Percentiles rank a stretch among this genome's conserved stretches.
These are phyloP conservation scores for Xylariales sp. DNA, from an alignment of 2,329 filamentous ascomycete genomes.

Conservation along the genomic window DNA sequence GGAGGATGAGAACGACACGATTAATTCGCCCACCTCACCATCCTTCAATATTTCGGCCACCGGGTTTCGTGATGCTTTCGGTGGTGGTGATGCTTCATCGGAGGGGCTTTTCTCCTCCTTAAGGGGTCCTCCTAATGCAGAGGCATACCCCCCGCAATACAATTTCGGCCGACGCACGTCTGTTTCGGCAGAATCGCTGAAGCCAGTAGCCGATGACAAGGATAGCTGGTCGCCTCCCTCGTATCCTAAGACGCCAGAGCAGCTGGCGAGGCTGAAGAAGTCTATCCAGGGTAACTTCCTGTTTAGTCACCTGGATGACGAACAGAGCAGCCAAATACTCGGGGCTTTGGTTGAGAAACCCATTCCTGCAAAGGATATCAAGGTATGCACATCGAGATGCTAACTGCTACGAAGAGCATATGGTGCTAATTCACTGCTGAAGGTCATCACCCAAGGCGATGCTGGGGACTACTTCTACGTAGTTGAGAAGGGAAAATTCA, in stretches of 20 bases:
- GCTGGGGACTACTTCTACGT: slow-evolving; percentile 98
- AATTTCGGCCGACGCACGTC: slow-evolving; percentile 91
- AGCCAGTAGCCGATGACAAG: slow-evolving; percentile 76
- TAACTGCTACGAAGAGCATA: no score
- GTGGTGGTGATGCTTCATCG: slow-evolving; percentile 40
- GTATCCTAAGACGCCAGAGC: slow-evolving; percentile 78
- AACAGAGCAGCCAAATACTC: slow-evolving; percentile 81
- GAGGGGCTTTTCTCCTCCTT: slow-evolving; percentile 41
- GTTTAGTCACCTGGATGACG: slow-evolving; percentile 91
- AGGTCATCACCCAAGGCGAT: slow-evolving; percentile 94
- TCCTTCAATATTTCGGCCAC: slow-evolving; percentile 43
- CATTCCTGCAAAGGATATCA: slow-evolving; percentile 84
- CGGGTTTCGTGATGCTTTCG: slow-evolving; percentile 49
- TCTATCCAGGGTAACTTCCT: slow-evolving; percentile 89
- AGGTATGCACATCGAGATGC: slow-evolving; percentile 42
- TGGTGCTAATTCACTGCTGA: slow-evolving; percentile 3
- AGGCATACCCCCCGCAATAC: slow-evolving; percentile 85
- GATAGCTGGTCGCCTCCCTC: slow-evolving; percentile 88
- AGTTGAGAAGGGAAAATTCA: slow-evolving; percentile 85
- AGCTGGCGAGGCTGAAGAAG: slow-evolving; percentile 71
- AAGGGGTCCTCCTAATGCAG: slow-evolving; percentile 49
- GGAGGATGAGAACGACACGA: slow-evolving; percentile 74
- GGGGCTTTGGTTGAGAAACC: slow-evolving; percentile 91
- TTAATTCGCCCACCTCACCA: slow-evolving; percentile 69
- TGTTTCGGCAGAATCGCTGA: slow-evolving; percentile 93